These are phyloP conservation scores for Aspergillus unguis DNA, from an alignment of 2,329 filamentous ascomycete genomes.

Conservation along the genomic window DNA sequence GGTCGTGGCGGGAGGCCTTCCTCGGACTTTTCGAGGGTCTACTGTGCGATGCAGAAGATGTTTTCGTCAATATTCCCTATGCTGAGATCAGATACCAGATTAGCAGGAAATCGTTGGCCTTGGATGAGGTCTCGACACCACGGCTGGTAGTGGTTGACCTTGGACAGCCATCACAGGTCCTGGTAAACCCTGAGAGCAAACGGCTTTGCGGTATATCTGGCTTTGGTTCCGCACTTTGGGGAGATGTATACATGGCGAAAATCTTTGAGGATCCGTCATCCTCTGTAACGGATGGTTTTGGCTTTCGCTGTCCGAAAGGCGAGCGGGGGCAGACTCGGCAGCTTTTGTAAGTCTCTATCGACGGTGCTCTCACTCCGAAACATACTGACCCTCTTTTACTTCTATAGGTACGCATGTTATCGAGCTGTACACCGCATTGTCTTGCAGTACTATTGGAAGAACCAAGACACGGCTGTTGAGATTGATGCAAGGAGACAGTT, in stretches of 20 bases:
- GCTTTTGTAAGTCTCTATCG: constrained; percentile 30
- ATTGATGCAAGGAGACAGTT: constrained; percentile 37
- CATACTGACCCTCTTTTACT: constrained; percentile 2
- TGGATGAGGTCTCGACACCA: constrained; percentile 52
- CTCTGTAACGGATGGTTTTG: constrained; percentile 38
- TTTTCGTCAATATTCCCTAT: constrained; percentile 57
- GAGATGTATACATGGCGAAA: constrained; percentile 54
- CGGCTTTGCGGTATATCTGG: constrained; percentile 51
- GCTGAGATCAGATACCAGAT: constrained; percentile 52
- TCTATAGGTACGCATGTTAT: constrained; percentile 39
- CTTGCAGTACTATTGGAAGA: constrained; percentile 38
- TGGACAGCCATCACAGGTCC: constrained; percentile 49
- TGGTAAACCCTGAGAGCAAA: constrained; percentile 50
- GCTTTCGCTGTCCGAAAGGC: constrained; percentile 21
- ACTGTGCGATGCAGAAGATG: constrained; percentile 58
- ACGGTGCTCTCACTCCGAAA: too few species aligned
- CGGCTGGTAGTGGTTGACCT: constrained; percentile 52
- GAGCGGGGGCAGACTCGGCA: constrained; percentile 29
- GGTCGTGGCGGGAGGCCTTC: constrained; percentile 56
- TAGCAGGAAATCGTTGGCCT: constrained; percentile 40
- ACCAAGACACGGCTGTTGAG: constrained; percentile 33
- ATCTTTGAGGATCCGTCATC: constrained; percentile 42
- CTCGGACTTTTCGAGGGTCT: constrained; percentile 50
- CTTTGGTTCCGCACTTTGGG: constrained; percentile 55
- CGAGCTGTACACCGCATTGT: constrained; percentile 36